Conservation (phyloP, 441 rosid genomes). For the Gossypium gossypioides region DNA sequence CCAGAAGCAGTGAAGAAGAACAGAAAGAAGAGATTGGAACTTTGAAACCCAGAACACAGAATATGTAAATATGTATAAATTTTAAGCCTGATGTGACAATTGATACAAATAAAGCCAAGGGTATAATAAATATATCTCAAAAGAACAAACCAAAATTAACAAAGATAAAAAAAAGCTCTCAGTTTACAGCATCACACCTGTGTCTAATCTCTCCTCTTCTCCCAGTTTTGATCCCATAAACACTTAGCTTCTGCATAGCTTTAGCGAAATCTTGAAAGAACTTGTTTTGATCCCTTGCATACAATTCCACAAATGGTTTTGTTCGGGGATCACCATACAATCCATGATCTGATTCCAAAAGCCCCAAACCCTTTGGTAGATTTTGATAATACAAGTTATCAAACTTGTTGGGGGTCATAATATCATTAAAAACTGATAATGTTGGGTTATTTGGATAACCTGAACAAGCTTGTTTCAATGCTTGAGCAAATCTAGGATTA, state of each 20-base stretch:
- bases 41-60: constrained; percentile 11
- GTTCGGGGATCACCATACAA: constrained; percentile 39
- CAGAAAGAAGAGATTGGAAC: not conserved
- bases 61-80: constrained; percentile 18
- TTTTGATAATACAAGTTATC: constrained; percentile 58
- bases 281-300: constrained; percentile 37
- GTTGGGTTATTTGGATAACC: constrained; percentile 40
- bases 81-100: constrained; percentile 16
- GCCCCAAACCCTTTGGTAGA: constrained; percentile 50
- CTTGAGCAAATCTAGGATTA: constrained; percentile 50
- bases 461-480: constrained; percentile 42
- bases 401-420: constrained; percentile 58
- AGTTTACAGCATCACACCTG: constrained; percentile 64
- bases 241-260: constrained; percentile 59
- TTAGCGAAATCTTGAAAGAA: constrained; percentile 43
- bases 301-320: constrained; percentile 36
- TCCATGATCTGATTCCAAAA: constrained; percentile 54
- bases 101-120: constrained; percentile 21
- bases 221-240: constrained; percentile 46
- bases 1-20: not conserved
- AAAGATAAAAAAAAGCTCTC: not conserved
- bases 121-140: constrained; percentile 20
- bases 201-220: constrained; percentile 60
- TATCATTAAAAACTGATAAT: constrained; percentile 55
- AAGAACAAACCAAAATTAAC: not conserved